Evolutionary conservation across 2,329 filamentous ascomycete species (phyloP), one percentile per base, ranked within the genome.

Genomic region (Rutstroemia sp.): DNA sequence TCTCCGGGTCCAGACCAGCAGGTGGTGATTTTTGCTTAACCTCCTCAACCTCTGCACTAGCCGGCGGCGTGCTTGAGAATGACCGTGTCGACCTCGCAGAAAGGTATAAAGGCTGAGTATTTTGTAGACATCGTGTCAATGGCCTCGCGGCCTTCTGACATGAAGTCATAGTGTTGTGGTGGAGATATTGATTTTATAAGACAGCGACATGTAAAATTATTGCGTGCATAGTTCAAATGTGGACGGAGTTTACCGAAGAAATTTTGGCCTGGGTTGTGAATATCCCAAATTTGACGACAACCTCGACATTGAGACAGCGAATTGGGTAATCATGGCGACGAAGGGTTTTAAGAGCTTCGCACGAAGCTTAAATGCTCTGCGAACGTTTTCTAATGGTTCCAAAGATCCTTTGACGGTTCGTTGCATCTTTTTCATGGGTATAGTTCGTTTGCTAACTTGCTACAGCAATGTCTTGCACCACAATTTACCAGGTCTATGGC

Each of bases 1-100:
- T 83, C 60, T 81, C 76, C n/a, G 86, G 87, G 69, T 90, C 82
- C 63, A 83, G 73, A 63, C 78, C 73, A 34, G 30, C 30, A n/a
- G 64, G 60, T 34, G 68, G 67, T 36, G 66, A 63, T 60, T 67
- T 64, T 51, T 68, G 65, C 64, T 77, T 67, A 65, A 44, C 21
- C 64, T 59, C 60, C 64, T 59, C 60, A 60, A 56, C 72, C 57
- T 68, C 68, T 56, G 60, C 62, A 50, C 58, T 71, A 72, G 48
- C 65, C 69, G 44, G 72, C 69, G 63, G 74, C 72, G 60, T 63
- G 60, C 60, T 67, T 23, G 66, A 58, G 58, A 69, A 68, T 19
- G 59, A 51, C 45, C 68, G 64, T 56, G 69, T 61, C 19, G 59
- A 46, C 51, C 57, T 60, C 17, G 58, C 54, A 61, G 65, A 63